Percentiles rank a stretch among this genome's conserved stretches.
phyloP scores from a whole-genome alignment of 108 stramenopile species.

The Mayamaea pseudoterrestris region DNA sequence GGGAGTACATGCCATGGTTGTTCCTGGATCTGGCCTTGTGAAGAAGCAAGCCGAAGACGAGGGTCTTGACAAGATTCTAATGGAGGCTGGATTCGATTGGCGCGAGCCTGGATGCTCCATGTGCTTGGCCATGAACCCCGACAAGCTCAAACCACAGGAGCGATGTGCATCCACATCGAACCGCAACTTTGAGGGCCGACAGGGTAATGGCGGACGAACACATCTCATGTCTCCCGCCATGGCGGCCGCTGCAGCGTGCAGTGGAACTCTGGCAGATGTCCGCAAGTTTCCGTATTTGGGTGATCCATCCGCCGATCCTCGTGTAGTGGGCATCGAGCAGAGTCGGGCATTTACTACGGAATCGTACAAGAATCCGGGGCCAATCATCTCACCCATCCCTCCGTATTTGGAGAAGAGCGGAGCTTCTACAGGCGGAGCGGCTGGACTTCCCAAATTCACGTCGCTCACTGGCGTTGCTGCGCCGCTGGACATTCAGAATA shows the following conservation, averaged over 20 bases:
- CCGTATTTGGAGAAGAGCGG: slow-evolving; percentile 40
- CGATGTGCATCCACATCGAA: slow-evolving; percentile 92
- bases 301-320: slow-evolving; percentile 47
- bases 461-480: slow-evolving; percentile 68
- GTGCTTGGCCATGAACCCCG: slow-evolving; percentile 94
- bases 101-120: slow-evolving; percentile 92
- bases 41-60: slow-evolving; percentile 89
- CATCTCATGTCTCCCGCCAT: slow-evolving; percentile 89
- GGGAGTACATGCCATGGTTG: slow-evolving; percentile 86
- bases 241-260: slow-evolving; percentile 84
- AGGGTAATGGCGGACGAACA: slow-evolving; percentile 87
- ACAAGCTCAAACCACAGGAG: slow-evolving; percentile 85
- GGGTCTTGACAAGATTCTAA: slow-evolving; percentile 83
- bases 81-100: slow-evolving; percentile 90
- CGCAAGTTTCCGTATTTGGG: slow-evolving; percentile 78
- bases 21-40: slow-evolving; percentile 89
- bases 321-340: slow-evolving; percentile 13
- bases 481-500: slow-evolving; percentile 86
- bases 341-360: slow-evolving; percentile 67
- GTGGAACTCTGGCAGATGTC: slow-evolving; percentile 80
- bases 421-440: slow-evolving; percentile 10
- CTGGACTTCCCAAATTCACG: slow-evolving; percentile 61
- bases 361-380: slow-evolving; percentile 37
- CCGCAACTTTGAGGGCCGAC: slow-evolving; percentile 93
- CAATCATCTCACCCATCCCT: slow-evolving; percentile 60